Base-by-base conservation (phyloP, 179 eudicot genomes). In the Spinacia oleracea region DNA sequence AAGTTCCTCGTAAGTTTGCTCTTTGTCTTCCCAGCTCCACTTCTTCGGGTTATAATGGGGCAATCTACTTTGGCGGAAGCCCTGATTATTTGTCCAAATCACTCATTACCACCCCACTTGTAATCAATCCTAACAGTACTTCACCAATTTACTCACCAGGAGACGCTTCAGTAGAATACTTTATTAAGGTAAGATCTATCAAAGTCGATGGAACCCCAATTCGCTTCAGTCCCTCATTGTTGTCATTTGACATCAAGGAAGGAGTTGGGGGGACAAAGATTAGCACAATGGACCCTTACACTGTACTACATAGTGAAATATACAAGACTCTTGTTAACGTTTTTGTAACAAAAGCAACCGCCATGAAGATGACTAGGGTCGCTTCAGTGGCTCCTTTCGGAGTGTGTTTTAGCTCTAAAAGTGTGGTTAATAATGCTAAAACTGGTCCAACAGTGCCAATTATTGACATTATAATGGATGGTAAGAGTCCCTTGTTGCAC, bases 251-350 rank as follows among this genome's bases (percentile, higher is more conserved):
- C 65, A 53, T 53, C n/a, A 59, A 73, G 16, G 23, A 72, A 7
- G 87, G 84, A 1, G 38, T 70, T 1, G 90, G 90, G 0, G 89
- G 97, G 4, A 87, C 91, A 6, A 88, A 87, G 59, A 78, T 91
- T 27, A 88, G 91, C 84, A 88, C 90, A 0, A 63, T 85, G 31
- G 77, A 55, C 51, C 88, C 97, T 9, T 93, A 90, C 83, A 87
- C 92, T 9, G 71, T 82, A 7, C 45, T 93, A 34, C 85, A 84
- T 9, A 71, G 80, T 42, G 59, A 73, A 5, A 85, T 85, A 29
- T 82, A 82, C 74, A 73, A 62, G 59, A 40, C 85, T 9, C 70
- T 82, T 6, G 29, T 77, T 2, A 72, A 72, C 0, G 45, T 60
- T 6, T 85, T 82, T 42, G 58, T 77, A 11, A 29, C 42, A 15